Base-by-base conservation (phyloP, 352 stramenopile genomes). In the Elongisporangium senticosum region DNA sequence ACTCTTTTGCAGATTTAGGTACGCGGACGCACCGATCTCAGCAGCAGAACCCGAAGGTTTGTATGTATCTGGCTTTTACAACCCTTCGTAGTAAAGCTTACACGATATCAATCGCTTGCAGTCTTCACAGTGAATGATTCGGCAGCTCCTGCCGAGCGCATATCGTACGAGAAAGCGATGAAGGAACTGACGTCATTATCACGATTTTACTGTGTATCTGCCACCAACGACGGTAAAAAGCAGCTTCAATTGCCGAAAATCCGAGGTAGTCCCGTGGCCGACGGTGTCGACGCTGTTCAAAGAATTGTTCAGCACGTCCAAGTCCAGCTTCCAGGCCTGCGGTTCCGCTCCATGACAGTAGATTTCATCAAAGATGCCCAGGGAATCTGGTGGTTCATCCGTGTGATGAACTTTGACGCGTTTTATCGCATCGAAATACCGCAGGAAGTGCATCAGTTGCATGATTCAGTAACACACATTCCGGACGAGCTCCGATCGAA, bases 341-440 rank as follows among this genome's bases (percentile, higher is more conserved):
- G 63, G 24, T 77, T 94, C 48, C 54, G 69, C 4, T 65, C 77
- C 7, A 77, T 94, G 63, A 76, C 69, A 1, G 71, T 64, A 0
- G 84, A 92, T 56, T 92, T 92, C 49, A 82, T 91, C 55, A 88
- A 89, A 28, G 80, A 89, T 58, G 65, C 37, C 1, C 51, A 51
- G 22, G 81, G 79, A 2, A 60, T 60, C 0, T 94, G 85, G 85
- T 94, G 79, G 82, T 75, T 90, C 47, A 81, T 83, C 24, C 70
- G 81, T 4, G 74, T 89, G 2, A 67, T 86, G 7, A 60, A 75
- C 14, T 91, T 90, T 21, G 58, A 76, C 7, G 78, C 75, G 1
- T 69, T 55, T 22, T 78, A 82, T 21, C 64, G 71, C 6, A 53
- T 74, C 7, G 51, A 61, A 48, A 55, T 80, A 5, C 71, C 74